Evolutionary conservation across 1,284 basidiomycete genomes (phyloP), one percentile per base, ranked within the genome.

Genomic region (Puccinia coronata): DNA sequence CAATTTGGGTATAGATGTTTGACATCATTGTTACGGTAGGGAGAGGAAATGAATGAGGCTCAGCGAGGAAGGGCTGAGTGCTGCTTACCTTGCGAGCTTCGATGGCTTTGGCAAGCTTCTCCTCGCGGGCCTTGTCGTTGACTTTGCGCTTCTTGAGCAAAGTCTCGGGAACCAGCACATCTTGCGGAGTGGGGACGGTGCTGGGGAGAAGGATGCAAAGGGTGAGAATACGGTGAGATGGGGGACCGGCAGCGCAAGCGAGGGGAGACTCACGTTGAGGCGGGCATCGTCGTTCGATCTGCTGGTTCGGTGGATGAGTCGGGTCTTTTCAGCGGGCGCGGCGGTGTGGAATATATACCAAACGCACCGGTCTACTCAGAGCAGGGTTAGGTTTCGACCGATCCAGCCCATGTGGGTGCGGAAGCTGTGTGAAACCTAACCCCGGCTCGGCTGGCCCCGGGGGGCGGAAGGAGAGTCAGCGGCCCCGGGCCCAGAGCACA

Each of bases 61-160:
- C n/a, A n/a, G 47, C 18, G 51, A 28, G 57, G 36, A 41, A 0
- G 23, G 49, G 16, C 18, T 23, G 18, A 23, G 18, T 5, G 18
- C 34, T 23, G 86, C 92, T 87, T 87, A 98, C 96, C 93, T 98
- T 98, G 87, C 93, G 93, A 85, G 93, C 93, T 86, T 93, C 93
- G 75, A 90, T 87, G 51, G 93, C 93, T 84, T 93, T 93, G 84
- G 90, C 91, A 85, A 96, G 90, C 87, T 94, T 95, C 88, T 98
- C 96, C 90, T 98, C 95, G 86, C 95, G 91, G 84, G 92, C 92
- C 91, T 98, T 97, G 90, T 96, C 95, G 87, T 92, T 97, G 88
- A 95, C 92, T 90, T 97, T 96, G 89, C 97, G 91, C 91, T 98
- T 99, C 91, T 97, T 97, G 89, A 98, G 93, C 89, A 97, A 91